Base-by-base conservation (phyloP, 1,284 basidiomycete genomes). In the Cryptococcus sp. region DNA sequence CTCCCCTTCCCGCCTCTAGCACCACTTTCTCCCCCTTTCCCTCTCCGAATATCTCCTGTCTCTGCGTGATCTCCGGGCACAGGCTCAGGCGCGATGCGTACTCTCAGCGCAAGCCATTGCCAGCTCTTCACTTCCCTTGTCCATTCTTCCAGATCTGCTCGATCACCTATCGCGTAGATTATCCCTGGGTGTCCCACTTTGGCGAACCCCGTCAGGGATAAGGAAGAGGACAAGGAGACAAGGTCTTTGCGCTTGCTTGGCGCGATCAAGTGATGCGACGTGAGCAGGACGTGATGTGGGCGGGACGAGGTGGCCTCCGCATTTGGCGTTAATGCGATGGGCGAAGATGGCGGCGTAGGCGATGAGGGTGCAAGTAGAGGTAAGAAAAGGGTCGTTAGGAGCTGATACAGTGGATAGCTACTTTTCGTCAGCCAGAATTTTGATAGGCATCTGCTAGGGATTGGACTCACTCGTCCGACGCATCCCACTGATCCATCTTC, bases 171-270 rank as follows among this genome's bases (percentile, higher is more conserved):
- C 20, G 82, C 86, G 62, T 89, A 90, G 54, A 90, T 87, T 47
- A 88, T 80, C 5, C 87, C 87, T 1, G 88, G 88, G 68, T 89
- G 84, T 0, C 88, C 88, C 15, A 87, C 81, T 75, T 89, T 89
- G 5, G 86, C 84, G 69, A 89, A 89, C 0, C 88, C 88, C 0
- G 78, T 70, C 17, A 89, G 70, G 1, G 79, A 79, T 31, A 88
- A 82, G 22, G 84, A 81, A 17, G 82, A 81, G 0, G 85, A 83
- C 82, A 88, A 86, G 25, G 82, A 77, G 62, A 84, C 80, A 16
- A 89, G 81, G 54, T 83, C 81, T 38, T 86, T 84, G 17, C 88
- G 84, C 72, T 89, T 90, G 27, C 82, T 83, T 0, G 85, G 82
- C 0, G 88, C 86, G 48, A 87, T 80, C 53, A 89, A 83, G 71